A percentile compares a stretch with the other conserved stretches of the same genome.
phyloP scores from a whole-genome alignment of 2,329 filamentous ascomycete genomes.

The Aureobasidium sp. region DNA sequence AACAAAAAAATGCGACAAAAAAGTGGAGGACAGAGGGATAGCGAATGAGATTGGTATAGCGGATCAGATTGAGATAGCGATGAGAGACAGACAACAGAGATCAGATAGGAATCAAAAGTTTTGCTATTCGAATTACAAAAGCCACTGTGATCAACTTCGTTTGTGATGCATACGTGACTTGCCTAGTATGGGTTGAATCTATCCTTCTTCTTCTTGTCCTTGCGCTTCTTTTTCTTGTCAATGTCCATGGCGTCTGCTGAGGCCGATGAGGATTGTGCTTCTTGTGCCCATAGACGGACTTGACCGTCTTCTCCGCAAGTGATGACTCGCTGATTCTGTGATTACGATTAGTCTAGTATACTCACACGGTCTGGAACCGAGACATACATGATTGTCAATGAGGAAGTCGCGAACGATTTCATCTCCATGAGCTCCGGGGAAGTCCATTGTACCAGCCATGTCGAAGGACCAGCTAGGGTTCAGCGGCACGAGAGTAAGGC shows the following conservation, averaged over 20 bases:
- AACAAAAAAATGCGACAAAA: not conserved
- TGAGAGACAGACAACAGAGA: too few species aligned
- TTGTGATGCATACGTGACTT: too few species aligned
- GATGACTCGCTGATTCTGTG: conserved; percentile 22
- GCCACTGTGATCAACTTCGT: too few species aligned
- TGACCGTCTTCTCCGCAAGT: conserved; percentile 43
- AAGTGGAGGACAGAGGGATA: too few species aligned
- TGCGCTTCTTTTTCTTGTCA: conserved; percentile 21
- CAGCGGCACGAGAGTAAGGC: conserved; percentile 12
- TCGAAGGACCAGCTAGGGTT: conserved; percentile 14
- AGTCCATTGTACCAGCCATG: conserved; percentile 15
- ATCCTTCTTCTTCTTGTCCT: conserved; percentile 27
- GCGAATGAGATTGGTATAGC: too few species aligned
- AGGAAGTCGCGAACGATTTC: conserved; percentile 40
- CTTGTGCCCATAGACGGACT: conserved; percentile 34
- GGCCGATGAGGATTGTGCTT: not conserved
- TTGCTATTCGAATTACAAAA: not conserved
- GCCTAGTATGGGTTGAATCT: conserved; percentile 31
- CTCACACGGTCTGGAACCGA: not conserved
- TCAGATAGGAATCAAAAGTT: too few species aligned
- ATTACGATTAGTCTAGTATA: not conserved
- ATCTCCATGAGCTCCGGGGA: conserved; percentile 39
- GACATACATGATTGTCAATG: conserved; percentile 24
- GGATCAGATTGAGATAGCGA: too few species aligned
- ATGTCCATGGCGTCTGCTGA: conserved; percentile 12